Evolutionary conservation across 768 basidiomycete genomes (phyloP), one percentile per base, ranked within the genome.

Genomic region (Pleurotus sapidus): DNA sequence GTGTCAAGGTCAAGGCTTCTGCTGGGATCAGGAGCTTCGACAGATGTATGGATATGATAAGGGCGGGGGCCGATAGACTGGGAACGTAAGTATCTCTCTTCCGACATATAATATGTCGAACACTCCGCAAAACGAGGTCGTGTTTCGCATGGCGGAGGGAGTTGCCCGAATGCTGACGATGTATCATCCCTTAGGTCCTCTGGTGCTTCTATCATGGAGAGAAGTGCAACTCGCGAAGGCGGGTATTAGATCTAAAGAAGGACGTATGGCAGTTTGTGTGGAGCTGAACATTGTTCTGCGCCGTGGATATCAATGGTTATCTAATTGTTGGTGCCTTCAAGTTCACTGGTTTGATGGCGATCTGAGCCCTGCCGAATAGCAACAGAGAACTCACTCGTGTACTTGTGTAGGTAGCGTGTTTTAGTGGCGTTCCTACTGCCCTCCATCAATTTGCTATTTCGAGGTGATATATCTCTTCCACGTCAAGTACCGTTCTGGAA

Each of bases 61-160:
- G 61, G 27, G 77, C 80, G 18, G 80, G 81, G 2, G 80, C 81
- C 5, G 80, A 81, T 56, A 70, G 81, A 58, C 77, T 82, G 56
- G 81, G 81, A 70, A 80, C 79, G 80, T 83, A 63, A 57, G 80
- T 54, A 6, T 37, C 17, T 25, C 24, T 42, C 37, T 42, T 23
- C 37, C 30, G 30, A 34, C 9, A 34, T 34, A 34, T 11, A 34
- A 3, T 34, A 11, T 11, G 30, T 34, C 11, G 30, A 34, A 34
- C 30, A 34, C 30, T 34, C 9, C 30, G 30, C 30, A 34, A 34
- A 2, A 34, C 37, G 37, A 54, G 51, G 51, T 20, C 40, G 40
- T 54, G 39, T 54, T 54, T 54, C 51, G 51, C 51, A 54, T 54
- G 23, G 8, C 38, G 8, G 12, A 42, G 34, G 20, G 9, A 34